phyloP scores from a whole-genome alignment of 495 filamentous ascomycete genomes.

The Xylaria grammica region DNA sequence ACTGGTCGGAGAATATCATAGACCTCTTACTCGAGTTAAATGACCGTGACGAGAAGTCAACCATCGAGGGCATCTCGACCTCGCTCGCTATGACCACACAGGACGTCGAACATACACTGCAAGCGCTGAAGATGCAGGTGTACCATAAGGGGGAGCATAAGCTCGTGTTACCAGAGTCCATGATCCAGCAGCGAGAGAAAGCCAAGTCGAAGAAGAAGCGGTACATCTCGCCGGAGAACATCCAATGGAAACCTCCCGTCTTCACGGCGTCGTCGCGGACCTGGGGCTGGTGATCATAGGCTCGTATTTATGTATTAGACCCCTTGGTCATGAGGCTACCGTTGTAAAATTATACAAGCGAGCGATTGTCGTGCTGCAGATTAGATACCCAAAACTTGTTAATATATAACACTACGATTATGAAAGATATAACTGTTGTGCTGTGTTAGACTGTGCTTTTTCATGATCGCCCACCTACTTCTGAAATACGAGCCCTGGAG shows the following conservation, averaged over 20 bases:
- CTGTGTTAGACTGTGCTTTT: neutral
- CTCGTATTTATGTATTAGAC: neutral
- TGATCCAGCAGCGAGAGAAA: slow-evolving; percentile 74
- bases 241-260: slow-evolving; percentile 95
- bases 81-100: slow-evolving; percentile 91
- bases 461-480: neutral
- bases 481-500: neutral
- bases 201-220: slow-evolving; percentile 69
- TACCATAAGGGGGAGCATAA: slow-evolving; percentile 95
- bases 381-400: slow-evolving; percentile 21
- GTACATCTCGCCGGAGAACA: slow-evolving; percentile 73
- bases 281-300: slow-evolving; percentile 82
- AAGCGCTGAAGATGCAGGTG: slow-evolving; percentile 90
- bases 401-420: neutral
- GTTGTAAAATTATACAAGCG: neutral
- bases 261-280: slow-evolving; percentile 88
- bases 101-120: slow-evolving; percentile 91
- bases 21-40: slow-evolving; percentile 74
- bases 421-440: neutral
- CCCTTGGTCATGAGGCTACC: neutral
- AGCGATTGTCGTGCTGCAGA: slow-evolving; percentile 6
- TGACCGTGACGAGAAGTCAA: slow-evolving; percentile 67
- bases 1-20: slow-evolving; percentile 93
- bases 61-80: slow-evolving; percentile 78
- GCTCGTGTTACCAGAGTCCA: slow-evolving; percentile 77